A percentile compares a stretch with the other conserved stretches of the same genome.
Conservation (phyloP, 495 filamentous ascomycete species). For the Amphirosellinia nigrospora region DNA sequence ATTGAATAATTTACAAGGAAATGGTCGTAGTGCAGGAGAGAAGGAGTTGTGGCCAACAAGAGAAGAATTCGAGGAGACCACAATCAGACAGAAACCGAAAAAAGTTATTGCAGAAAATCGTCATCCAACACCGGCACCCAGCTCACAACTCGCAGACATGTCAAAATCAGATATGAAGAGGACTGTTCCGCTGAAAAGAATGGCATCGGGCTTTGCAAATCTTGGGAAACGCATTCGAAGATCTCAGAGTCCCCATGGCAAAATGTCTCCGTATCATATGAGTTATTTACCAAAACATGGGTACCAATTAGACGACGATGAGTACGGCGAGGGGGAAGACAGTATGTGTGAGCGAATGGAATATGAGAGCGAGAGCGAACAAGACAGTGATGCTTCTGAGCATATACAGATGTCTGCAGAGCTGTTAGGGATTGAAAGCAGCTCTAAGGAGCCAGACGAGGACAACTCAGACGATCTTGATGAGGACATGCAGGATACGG, state of each 20-base stretch:
- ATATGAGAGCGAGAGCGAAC: background rate
- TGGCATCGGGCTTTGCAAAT: conserved; percentile 33
- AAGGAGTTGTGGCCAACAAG: conserved; percentile 38
- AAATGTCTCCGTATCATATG: background rate
- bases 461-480: conserved; percentile 8
- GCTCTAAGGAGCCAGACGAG: background rate
- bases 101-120: background rate
- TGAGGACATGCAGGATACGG: conserved; percentile 4
- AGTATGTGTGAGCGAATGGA: background rate
- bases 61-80: conserved; percentile 36
- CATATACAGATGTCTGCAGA: background rate
- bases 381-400: background rate
- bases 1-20: conserved; percentile 3
- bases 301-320: background rate
- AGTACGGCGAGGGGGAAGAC: background rate
- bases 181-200: conserved; percentile 24
- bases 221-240: conserved; percentile 26
- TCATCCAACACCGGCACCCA: background rate
- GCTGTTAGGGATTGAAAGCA: background rate
- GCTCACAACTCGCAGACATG: background rate
- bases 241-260: background rate
- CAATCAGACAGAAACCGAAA: conserved; percentile 18
- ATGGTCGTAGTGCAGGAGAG: background rate
- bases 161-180: background rate
- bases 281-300: background rate